phyloP scores from a whole-genome alignment of 2,329 filamentous ascomycete species.

The Aphanoascus verrucosus region DNA sequence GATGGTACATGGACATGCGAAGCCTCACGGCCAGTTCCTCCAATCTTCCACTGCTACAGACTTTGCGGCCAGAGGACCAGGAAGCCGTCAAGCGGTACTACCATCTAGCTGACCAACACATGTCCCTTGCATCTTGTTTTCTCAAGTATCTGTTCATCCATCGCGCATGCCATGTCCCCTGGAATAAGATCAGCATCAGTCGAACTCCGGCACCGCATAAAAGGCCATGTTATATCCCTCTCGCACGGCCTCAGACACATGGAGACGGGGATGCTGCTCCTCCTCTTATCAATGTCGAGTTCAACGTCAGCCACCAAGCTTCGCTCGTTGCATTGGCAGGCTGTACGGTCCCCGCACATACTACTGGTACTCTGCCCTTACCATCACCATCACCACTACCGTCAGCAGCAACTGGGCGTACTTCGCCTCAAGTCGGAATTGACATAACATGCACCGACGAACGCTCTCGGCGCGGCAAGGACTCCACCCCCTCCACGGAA shows the following conservation, averaged over 20 bases:
- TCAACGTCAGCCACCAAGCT: slow-evolving; percentile 56
- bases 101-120: slow-evolving; percentile 47
- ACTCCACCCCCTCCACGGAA: slow-evolving; percentile 35
- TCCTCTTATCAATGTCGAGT: slow-evolving; percentile 40
- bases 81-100: slow-evolving; percentile 41
- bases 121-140: slow-evolving; percentile 51
- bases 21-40: slow-evolving; percentile 23
- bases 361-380: too few species aligned
- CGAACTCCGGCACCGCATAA: slow-evolving; percentile 40
- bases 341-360: slow-evolving; percentile 22
- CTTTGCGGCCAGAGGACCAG: slow-evolving; percentile 40
- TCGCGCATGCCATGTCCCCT: slow-evolving; percentile 44
- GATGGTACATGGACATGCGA: slow-evolving; percentile 39
- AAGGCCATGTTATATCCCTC: slow-evolving; percentile 44
- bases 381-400: slow-evolving; percentile 1
- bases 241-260: slow-evolving; percentile 12
- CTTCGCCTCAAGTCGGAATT: slow-evolving; percentile 46
- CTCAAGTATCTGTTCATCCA: slow-evolving; percentile 53
- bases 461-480: slow-evolving; percentile 36
- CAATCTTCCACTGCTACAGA: slow-evolving; percentile 31
- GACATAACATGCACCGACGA: slow-evolving; percentile 56
- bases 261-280: slow-evolving; percentile 4
- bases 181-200: slow-evolving; percentile 46
- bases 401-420: slow-evolving; percentile 11
- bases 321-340: slow-evolving; percentile 51